A percentile compares a stretch with the other conserved stretches of the same genome.
phyloP scores from a whole-genome alignment of 2,329 filamentous ascomycete species.

The Cladosporium sphaerospermum region DNA sequence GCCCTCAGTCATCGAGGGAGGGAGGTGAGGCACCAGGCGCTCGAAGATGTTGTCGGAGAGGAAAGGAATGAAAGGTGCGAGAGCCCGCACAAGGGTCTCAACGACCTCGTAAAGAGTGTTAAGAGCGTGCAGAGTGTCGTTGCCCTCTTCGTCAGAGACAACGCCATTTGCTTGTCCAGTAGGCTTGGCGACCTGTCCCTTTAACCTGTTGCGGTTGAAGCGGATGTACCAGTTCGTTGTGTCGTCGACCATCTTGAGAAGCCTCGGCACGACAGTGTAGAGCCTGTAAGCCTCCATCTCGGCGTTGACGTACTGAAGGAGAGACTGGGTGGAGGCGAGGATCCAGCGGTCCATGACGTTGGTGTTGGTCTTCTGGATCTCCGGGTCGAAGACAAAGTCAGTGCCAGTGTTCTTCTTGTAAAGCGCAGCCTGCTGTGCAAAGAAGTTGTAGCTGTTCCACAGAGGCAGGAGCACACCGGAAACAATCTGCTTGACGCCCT shows the following conservation, averaged over 20 bases:
- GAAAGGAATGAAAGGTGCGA: constrained; percentile 94
- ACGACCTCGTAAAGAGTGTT: constrained; percentile 93
- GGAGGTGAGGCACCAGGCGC: constrained; percentile 74
- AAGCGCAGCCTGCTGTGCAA: constrained; percentile 77
- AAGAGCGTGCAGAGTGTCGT: constrained; percentile 82
- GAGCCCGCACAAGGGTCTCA: constrained; percentile 77
- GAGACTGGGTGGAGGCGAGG: constrained; percentile 81
- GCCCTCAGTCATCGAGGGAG: constrained; percentile 55
- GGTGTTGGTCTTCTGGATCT: constrained; percentile 66
- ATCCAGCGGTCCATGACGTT: constrained; percentile 98
- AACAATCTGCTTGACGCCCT: constrained; percentile 90
- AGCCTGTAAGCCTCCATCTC: constrained; percentile 71
- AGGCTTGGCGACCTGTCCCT: constrained; percentile 49
- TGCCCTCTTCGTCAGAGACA: constrained; percentile 56
- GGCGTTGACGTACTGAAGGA: constrained; percentile 84
- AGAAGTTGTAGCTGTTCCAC: constrained; percentile 98
- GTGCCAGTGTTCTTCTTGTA: constrained; percentile 77
- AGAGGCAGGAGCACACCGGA: constrained; percentile 83
- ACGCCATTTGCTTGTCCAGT: constrained; percentile 17
- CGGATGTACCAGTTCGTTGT: constrained; percentile 99
- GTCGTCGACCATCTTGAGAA: constrained; percentile 72
- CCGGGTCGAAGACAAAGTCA: constrained; percentile 72
- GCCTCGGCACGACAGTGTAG: constrained; percentile 84
- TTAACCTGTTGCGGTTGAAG: constrained; percentile 84
- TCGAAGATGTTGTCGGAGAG: constrained; percentile 91